Percentiles rank a stretch among this genome's conserved stretches.
These are phyloP conservation scores for Solanum chiquidenum DNA, from an alignment of 257 asterid species.

Conservation along the genomic window DNA sequence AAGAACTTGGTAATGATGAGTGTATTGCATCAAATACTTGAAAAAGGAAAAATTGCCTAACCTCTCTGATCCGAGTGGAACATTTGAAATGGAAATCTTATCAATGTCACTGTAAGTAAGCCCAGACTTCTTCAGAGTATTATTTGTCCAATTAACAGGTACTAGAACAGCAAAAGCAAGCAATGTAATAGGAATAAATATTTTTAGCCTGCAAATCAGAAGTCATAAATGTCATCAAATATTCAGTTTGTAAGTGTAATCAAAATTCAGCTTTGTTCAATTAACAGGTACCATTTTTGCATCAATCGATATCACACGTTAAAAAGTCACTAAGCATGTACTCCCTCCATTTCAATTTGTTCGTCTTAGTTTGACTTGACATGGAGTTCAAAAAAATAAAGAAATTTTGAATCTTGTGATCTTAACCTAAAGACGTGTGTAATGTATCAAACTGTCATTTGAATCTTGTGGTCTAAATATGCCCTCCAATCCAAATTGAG, in stretches of 20 bases:
- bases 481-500: background rate
- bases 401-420: background rate
- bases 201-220: constrained; percentile 58
- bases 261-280: background rate
- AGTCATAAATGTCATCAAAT: constrained; percentile 2
- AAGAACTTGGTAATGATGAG: background rate
- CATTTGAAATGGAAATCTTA: constrained; percentile 80
- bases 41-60: constrained; percentile 2
- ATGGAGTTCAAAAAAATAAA: background rate
- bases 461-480: background rate
- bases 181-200: constrained; percentile 71
- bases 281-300: background rate
- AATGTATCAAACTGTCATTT: background rate
- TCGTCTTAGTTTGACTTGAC: background rate
- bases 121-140: constrained; percentile 40
- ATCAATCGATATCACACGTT: background rate
- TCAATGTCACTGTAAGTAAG: constrained; percentile 65
- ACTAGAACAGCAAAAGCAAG: constrained; percentile 76
- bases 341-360: background rate
- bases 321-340: background rate
- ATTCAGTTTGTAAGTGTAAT: background rate
- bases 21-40: background rate
- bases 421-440: background rate
- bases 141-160: constrained; percentile 89
- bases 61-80: constrained; percentile 74